Base-by-base conservation (phyloP, 2,329 filamentous ascomycete species). In the Epichloe hybrida region DNA sequence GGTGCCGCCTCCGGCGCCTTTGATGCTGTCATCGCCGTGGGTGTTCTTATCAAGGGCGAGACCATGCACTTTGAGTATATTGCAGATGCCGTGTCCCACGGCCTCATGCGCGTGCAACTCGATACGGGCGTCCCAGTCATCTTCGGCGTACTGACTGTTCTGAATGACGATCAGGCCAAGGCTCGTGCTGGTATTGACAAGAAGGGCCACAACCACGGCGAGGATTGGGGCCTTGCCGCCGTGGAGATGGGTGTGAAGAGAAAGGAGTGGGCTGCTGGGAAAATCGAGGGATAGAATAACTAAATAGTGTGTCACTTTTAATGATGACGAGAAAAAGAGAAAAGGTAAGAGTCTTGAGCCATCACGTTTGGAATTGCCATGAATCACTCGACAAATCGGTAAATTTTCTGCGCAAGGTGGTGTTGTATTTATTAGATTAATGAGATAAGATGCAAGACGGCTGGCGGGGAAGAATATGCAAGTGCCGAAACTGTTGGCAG, bases 11-110 rank as follows among this genome's bases (percentile, higher is more conserved):
- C 77, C 52, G 70, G 74, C 51, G 80, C 88, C 20, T 97, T 97
- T 62, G 91, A 97, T 64, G 93, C 93, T 55, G 82, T 98, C 56
- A 90, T 98, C 58, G 89, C 93, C 49, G 86, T 98, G 58, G 93
- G 93, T 51, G 90, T 95, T 51, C 80, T 98, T 54, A 96, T 98
- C 72, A 98, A 98, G 74, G 93, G 93, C 66, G 87, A 95, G 70
- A 97, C 93, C 6, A 96, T 96, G 89, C 93, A 98, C 71, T 98
- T 98, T 63, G 93, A 98, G 71, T 97, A 98, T 72, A 98, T 98
- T 61, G 79, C 90, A 41, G 93, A 97, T 57, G 81, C 88, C 40
- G 89, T 94, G 6, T 88, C 83, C 52, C 88, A 95, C 55, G 93
- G 88, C 6, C 76, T 98, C 54, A 98, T 98, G 93, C 83, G 88